Base-by-base conservation (phyloP, 2,329 filamentous ascomycete species). In the Trematosphaeria pertusa region DNA sequence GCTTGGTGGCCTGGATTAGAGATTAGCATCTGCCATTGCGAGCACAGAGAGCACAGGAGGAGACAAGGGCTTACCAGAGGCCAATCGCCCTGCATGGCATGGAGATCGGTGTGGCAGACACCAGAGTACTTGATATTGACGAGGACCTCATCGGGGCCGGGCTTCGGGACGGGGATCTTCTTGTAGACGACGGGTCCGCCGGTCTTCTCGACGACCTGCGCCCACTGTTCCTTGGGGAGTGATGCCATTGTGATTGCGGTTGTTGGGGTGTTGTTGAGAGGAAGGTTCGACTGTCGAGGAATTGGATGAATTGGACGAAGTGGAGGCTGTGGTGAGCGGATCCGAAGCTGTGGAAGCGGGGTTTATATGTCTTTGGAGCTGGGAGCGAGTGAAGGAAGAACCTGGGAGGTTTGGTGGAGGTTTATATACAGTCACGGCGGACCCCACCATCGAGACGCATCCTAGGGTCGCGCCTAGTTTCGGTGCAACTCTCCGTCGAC, bases 101-200 rank as follows among this genome's bases (percentile, higher is more conserved):
- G 84, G 3, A 87, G 81, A 72, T 95, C 90, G 26, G 91, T 95
- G 79, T 95, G 91, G 81, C 91, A 96, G 60, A 96, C 91, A 70
- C 91, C 91, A 20, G 87, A 89, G 81, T 84, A 96, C 74, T 91
- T 91, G 81, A 96, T 83, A 77, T 95, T 93, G 76, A 96, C 79
- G 57, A 97, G 87, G 59, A 96, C 89, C 76, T 97, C 89, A 77
- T 96, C 91, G 41, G 91, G 87, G 17, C 87, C 90, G 30, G 92
- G 92, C 72, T 86, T 83, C 54, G 80, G 81, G 40, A 96, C 91
- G 59, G 89, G 87, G 64, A 97, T 93, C 76, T 87, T 82, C 78
- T 90, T 91, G 81, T 87, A 90, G 50, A 83, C 74, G 63, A 84
- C 77, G 59, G 84, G 75, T 45, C 86, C 87, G 60, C 89, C 91